Conservation (phyloP, 2,329 filamentous ascomycete genomes). For the Fusarium goolgardi region DNA sequence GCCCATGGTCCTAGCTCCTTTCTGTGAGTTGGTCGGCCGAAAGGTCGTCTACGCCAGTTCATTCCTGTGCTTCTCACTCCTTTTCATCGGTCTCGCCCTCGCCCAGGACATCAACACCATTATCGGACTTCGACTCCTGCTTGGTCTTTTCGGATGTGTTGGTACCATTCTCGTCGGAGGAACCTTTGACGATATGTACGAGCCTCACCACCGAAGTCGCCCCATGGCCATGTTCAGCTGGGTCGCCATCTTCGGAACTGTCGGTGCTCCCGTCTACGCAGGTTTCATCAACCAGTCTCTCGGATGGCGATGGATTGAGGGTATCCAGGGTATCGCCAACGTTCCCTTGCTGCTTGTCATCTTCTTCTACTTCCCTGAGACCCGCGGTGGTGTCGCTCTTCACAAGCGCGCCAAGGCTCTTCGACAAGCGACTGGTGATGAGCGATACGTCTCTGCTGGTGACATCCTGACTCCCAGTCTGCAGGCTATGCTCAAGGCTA, state of each 20-base stretch:
- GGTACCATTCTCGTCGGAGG: conserved; percentile 42
- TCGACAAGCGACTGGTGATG: conserved; percentile 39
- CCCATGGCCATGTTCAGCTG: conserved; percentile 45
- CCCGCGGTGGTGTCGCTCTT: conserved; percentile 38
- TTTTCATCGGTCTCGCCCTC: conserved; percentile 38
- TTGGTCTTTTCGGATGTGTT: conserved; percentile 42
- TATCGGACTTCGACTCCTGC: conserved; percentile 37
- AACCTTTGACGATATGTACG: conserved; percentile 44
- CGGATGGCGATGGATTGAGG: conserved; percentile 43
- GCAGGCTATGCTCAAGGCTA: conserved; percentile 40
- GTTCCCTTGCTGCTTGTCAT: conserved; percentile 35
- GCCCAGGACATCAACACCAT: conserved; percentile 40
- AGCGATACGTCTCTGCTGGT: conserved; percentile 38
- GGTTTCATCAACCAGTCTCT: conserved; percentile 40
- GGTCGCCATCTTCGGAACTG: conserved; percentile 42
- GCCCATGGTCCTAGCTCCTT: conserved; percentile 37
- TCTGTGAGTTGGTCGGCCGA: conserved; percentile 39
- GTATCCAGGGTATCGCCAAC: conserved; percentile 40
- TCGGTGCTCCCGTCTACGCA: conserved; percentile 38
- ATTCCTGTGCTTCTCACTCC: conserved; percentile 38
- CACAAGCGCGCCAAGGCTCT: conserved; percentile 40
- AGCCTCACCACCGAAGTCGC: conserved; percentile 39
- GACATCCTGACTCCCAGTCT: conserved; percentile 41
- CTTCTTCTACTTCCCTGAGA: conserved; percentile 40
- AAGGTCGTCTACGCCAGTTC: conserved; percentile 38